Evolutionary conservation across 345 rosid species (phyloP).

Genomic region (Brassica cretica): DNA sequence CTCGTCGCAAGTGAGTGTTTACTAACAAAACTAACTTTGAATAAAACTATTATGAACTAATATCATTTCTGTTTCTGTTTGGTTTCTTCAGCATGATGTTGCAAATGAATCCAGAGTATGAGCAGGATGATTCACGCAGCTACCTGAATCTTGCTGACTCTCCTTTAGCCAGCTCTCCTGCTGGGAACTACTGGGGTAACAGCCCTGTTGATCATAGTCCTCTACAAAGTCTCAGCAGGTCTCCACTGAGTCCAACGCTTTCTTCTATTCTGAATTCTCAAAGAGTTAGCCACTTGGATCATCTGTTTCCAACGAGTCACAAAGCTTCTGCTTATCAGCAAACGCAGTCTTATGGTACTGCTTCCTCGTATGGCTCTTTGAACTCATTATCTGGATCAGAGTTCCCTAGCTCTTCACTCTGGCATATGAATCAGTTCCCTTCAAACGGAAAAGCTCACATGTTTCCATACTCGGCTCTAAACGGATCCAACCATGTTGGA

Average conservation of each 20-base stretch:
- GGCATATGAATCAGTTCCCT: slow-evolving; percentile 55
- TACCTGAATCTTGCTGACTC: slow-evolving; percentile 55
- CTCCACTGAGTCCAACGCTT: slow-evolving; percentile 57
- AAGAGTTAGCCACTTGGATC: slow-evolving; percentile 40
- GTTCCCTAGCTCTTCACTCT: slow-evolving; percentile 49
- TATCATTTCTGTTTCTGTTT: not conserved
- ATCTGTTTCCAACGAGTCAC: slow-evolving; percentile 42
- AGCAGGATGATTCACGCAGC: slow-evolving; percentile 58
- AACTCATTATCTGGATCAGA: slow-evolving; percentile 38
- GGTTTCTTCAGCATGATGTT: slow-evolving; percentile 53
- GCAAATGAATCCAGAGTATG: slow-evolving; percentile 63
- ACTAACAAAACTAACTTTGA: not conserved
- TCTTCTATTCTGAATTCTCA: slow-evolving; percentile 54
- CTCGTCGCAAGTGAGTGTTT: slow-evolving; percentile 59
- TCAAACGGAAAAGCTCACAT: slow-evolving; percentile 50
- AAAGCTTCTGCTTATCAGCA: slow-evolving; percentile 48
- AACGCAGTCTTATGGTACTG: slow-evolving; percentile 47
- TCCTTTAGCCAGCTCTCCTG: slow-evolving; percentile 57
- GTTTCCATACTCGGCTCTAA: slow-evolving; percentile 50
- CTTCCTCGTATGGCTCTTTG: slow-evolving; percentile 52
- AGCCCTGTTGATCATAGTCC: slow-evolving; percentile 57
- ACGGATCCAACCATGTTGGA: slow-evolving; percentile 68
- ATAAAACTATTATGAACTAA: too few species aligned
- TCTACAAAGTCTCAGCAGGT: slow-evolving; percentile 45
- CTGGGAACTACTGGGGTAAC: slow-evolving; percentile 52